Evolutionary conservation across 2,329 filamentous ascomycete genomes (phyloP).

Genomic region (Penicillium paneum): DNA sequence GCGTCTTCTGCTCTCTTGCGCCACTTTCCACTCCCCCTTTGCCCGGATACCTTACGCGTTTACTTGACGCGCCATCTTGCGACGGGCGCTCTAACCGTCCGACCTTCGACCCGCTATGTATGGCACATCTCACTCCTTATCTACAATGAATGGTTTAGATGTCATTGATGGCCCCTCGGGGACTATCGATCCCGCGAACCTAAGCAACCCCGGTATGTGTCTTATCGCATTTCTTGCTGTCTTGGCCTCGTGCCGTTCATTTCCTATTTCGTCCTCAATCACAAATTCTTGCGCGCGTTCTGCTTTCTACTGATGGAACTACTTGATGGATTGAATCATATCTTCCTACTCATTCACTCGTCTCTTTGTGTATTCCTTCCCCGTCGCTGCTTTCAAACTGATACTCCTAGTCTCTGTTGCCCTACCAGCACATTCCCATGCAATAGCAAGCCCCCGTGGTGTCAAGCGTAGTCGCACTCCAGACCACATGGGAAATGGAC

Average conservation of each 20-base stretch:
- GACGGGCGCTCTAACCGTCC: constrained; percentile 27
- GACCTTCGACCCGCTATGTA: constrained; percentile 42
- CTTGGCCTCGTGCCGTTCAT: neutral
- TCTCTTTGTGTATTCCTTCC: constrained; percentile 16
- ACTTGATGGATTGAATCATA: constrained; percentile 6
- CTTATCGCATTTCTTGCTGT: constrained; percentile 27
- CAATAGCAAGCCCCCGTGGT: constrained; percentile 61
- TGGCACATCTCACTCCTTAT: constrained; percentile 47
- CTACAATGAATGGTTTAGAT: constrained; percentile 65
- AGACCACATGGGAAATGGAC: constrained; percentile 59
- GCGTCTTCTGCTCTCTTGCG: constrained; percentile 21
- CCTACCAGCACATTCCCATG: constrained; percentile 38
- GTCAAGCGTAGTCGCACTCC: constrained; percentile 78
- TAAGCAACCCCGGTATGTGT: constrained; percentile 71
- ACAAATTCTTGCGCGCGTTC: constrained; percentile 8
- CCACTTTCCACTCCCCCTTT: constrained; percentile 21
- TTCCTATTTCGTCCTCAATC: constrained; percentile 2
- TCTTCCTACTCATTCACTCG: constrained; percentile 1
- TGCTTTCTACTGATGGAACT: neutral
- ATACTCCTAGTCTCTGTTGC: constrained; percentile 35
- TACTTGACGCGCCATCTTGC: constrained; percentile 33
- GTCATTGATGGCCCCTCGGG: constrained; percentile 67
- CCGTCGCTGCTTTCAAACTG: constrained; percentile 32
- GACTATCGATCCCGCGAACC: constrained; percentile 85
- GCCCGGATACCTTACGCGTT: constrained; percentile 25